Base-by-base conservation (phyloP, 78 protist genomes). In the Dictyostelium capitatum region DNA sequence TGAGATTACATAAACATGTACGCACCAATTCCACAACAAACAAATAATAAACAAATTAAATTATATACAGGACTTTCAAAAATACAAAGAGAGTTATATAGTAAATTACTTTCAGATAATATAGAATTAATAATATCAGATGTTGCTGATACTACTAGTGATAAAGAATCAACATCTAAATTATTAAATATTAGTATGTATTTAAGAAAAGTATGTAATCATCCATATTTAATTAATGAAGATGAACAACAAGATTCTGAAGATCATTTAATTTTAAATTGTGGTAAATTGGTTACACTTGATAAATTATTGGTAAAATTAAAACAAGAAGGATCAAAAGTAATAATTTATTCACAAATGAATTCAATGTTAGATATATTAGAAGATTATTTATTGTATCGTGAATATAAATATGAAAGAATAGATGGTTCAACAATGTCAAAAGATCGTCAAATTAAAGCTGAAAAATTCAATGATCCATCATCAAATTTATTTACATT, bases 221-320 rank as follows among this genome's bases (percentile, higher is more conserved):
- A 98, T 82, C 99, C 99, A 15, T 98, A 96, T 87, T 89, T 98
- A 25, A 92, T 98, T 47, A 82, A 95, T 28, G 98, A 98, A n/a
- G 97, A 79, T 12, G 98, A 98, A 3, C 43, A 59, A 41, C 56
- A 79, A 19, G 2, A 2, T 37, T 47, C 47, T 47, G 84, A 89
- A 48, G 62, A 56, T 20, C 14, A 85, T 54, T 10, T 92, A 64
- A 89, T 87, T 23, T 50, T 67, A 50, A 67, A 32, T 50, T 64
- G 91, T 3, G 99, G 99, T 19, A 98, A 98, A 95, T 46, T 99
- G 91, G 51, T 15, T 48, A 47, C 98, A 1, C 92, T 98, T 14
- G 99, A 98, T 93, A 54, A 54, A 47, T 92, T 99, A 51, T 78
- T 98, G 56, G 65, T 54, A 10, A 72, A 80, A 57, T 95, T 98